phyloP scores from a whole-genome alignment of 495 filamentous ascomycete genomes.

The Hypoxylon rickii region DNA sequence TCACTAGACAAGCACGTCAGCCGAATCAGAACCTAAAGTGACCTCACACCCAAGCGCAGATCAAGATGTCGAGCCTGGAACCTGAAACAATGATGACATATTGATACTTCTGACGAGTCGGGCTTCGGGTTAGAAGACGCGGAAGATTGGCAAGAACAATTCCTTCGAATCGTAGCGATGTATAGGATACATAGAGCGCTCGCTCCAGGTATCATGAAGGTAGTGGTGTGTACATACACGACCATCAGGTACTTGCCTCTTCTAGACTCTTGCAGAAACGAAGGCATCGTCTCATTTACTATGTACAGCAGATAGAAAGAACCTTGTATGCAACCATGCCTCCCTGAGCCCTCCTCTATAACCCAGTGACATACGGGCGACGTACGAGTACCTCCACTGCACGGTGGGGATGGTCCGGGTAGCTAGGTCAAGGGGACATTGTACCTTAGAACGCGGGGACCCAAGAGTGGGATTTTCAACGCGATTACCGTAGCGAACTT shows the following conservation, averaged over 20 bases:
- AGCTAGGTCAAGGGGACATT: neutral
- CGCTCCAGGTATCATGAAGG: conserved; percentile 1
- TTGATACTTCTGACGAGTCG: conserved; percentile 14
- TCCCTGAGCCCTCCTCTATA: conserved; percentile 14
- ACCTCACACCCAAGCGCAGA: conserved; percentile 6
- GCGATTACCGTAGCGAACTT: neutral
- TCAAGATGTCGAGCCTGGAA: conserved; percentile 27
- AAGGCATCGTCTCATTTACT: conserved; percentile 1
- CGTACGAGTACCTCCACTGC: conserved; percentile 9
- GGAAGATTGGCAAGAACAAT: conserved; percentile 12
- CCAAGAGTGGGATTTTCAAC: neutral
- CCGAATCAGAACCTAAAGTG: conserved; percentile 30
- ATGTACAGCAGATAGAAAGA: conserved; percentile 2
- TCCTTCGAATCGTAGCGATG: too few species aligned
- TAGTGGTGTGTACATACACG: conserved; percentile 14
- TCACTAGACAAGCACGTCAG: conserved; percentile 5
- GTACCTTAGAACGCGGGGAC: conserved; percentile 2
- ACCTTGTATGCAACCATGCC: conserved; percentile 6
- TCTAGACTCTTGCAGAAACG: conserved; percentile 7
- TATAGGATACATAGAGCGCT: too few species aligned
- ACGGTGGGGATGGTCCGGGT: conserved; percentile 6
- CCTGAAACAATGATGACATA: conserved; percentile 23
- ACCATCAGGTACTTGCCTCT: conserved; percentile 19
- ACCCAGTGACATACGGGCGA: neutral
- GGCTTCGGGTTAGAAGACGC: conserved; percentile 20